Percentiles rank a stretch among this genome's conserved stretches.
phyloP scores from a whole-genome alignment of 345 rosid species.

The Camelina laxa region DNA sequence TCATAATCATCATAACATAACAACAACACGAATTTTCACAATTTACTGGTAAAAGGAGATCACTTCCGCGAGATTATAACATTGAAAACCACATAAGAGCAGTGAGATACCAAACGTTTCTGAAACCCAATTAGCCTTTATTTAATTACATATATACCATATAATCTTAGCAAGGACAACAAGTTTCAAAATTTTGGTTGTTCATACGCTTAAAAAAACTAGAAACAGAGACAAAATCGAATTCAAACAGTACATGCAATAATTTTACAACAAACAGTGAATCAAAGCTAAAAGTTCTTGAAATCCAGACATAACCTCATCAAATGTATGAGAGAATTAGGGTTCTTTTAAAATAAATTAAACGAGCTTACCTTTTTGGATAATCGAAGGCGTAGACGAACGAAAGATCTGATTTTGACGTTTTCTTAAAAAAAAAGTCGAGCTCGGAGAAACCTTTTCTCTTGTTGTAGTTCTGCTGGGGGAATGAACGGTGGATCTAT shows the following conservation, averaged over 20 bases:
- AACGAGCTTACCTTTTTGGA: constrained; percentile 35
- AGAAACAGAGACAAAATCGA: background rate
- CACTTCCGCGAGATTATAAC: background rate
- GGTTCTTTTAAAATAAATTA: background rate
- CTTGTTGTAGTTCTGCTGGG: background rate
- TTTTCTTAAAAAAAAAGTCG: background rate
- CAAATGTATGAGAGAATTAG: background rate
- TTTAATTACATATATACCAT: no score
- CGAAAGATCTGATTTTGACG: constrained; percentile 24
- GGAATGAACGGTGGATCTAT: constrained; percentile 28
- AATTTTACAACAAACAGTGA: background rate
- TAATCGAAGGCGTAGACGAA: constrained; percentile 23
- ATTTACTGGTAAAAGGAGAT: background rate
- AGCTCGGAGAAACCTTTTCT: background rate
- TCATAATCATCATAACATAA: background rate
- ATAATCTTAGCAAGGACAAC: background rate
- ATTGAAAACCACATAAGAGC: background rate
- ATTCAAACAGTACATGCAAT: background rate
- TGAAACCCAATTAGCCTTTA: no score
- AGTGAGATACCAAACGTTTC: no score
- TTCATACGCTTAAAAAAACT: background rate
- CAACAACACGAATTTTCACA: background rate
- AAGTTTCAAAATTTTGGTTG: background rate
- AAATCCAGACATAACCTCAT: background rate
- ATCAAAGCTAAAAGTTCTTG: background rate